Conservation (phyloP, 805 yeast species). For the Saturnispora serradocipensis region DNA sequence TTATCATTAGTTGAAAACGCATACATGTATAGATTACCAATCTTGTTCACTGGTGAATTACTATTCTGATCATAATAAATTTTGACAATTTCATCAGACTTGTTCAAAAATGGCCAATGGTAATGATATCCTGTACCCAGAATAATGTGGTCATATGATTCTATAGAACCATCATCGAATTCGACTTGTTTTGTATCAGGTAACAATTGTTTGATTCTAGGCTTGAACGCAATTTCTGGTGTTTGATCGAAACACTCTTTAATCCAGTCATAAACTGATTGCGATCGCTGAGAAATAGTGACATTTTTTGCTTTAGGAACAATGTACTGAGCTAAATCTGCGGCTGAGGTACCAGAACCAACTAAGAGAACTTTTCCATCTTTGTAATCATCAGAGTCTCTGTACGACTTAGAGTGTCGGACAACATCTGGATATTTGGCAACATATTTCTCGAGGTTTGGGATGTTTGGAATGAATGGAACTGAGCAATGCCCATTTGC, state of each 20-base stretch:
- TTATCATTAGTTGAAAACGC: constrained; percentile 36
- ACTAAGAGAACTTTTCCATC: constrained; percentile 32
- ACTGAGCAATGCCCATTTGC: constrained; percentile 52
- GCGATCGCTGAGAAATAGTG: constrained; percentile 15
- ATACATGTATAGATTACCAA: constrained; percentile 22
- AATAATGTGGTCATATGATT: constrained; percentile 31
- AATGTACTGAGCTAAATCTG: constrained; percentile 34
- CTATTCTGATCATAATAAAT: constrained; percentile 6
- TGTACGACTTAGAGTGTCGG: constrained; percentile 48
- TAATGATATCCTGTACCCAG: constrained; percentile 46
- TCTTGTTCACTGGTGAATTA: constrained; percentile 10
- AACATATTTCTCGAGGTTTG: constrained; percentile 16
- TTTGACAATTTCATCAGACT: constrained; percentile 9
- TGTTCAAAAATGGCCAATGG: constrained; percentile 32
- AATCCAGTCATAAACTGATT: constrained; percentile 18
- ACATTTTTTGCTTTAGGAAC: constrained; percentile 15
- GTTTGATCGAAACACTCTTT: constrained; percentile 11
- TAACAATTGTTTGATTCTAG: constrained; percentile 14
- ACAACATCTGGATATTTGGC: constrained; percentile 35
- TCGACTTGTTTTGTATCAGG: constrained; percentile 16
- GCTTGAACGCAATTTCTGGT: constrained; percentile 14
- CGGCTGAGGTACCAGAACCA: constrained; percentile 36
- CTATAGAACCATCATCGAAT: constrained; percentile 28
- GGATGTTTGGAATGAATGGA: constrained; percentile 48
- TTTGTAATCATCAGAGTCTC: constrained; percentile 35